A percentile compares a stretch with the other conserved stretches of the same genome.
phyloP scores from a whole-genome alignment of 768 basidiomycete genomes.

The Boletus bicolor region DNA sequence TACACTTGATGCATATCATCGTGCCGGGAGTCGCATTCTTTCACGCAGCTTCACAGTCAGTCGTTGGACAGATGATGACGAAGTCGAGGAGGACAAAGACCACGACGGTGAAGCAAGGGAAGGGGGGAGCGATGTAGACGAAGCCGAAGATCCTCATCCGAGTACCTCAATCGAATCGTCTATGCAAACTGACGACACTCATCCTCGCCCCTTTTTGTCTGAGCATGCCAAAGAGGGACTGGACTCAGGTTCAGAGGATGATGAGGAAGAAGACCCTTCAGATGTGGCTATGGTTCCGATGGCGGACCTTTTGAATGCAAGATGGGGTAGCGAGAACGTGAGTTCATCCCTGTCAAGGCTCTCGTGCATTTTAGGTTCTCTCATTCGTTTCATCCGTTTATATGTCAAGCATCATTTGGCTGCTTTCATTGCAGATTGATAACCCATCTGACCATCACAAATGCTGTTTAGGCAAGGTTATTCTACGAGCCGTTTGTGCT shows the following conservation, averaged over 20 bases:
- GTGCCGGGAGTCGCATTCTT: slow-evolving; percentile 88
- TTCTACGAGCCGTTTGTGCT: slow-evolving; percentile 73
- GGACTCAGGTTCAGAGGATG: slow-evolving; percentile 38
- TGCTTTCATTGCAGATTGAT: no score
- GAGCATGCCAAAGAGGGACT: slow-evolving; percentile 26
- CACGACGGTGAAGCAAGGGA: slow-evolving; percentile 30
- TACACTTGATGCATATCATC: slow-evolving; percentile 72
- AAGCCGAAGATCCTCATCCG: slow-evolving; percentile 30
- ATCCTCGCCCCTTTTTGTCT: slow-evolving; percentile 2
- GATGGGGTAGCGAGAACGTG: slow-evolving; percentile 82
- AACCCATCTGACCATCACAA: not conserved
- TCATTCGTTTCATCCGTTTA: no score
- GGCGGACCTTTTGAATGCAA: slow-evolving; percentile 94
- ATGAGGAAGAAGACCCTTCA: slow-evolving; percentile 52
- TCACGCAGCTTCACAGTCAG: slow-evolving; percentile 90
- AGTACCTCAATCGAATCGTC: slow-evolving; percentile 16
- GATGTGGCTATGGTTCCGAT: slow-evolving; percentile 92
- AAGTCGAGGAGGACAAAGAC: slow-evolving; percentile 9
- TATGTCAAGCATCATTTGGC: no score
- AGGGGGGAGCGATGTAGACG: slow-evolving; percentile 31
- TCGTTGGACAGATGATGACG: slow-evolving; percentile 44
- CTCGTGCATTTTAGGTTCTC: not conserved
- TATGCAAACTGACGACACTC: slow-evolving; percentile 31
- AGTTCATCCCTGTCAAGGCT: slow-evolving; percentile 17
- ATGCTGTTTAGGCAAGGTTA: slow-evolving; percentile 63